Percentiles rank a stretch among this genome's conserved stretches.
These are phyloP conservation scores for Cryphonectria parasitica DNA, from an alignment of 2,329 filamentous ascomycete genomes.

Conservation along the genomic window DNA sequence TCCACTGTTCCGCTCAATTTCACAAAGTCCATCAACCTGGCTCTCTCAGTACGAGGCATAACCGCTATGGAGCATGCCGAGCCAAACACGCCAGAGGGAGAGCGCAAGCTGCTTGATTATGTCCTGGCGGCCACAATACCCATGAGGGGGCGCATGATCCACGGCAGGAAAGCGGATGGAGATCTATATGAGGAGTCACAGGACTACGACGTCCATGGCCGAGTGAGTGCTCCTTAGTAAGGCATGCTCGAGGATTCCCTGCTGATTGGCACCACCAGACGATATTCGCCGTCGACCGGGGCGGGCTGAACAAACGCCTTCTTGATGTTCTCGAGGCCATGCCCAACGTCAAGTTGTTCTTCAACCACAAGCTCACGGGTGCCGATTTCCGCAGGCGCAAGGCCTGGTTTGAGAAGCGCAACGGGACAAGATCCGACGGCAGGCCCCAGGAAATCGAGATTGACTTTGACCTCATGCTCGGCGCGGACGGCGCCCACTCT, in stretches of 20 bases:
- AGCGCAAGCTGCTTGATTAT: slow-evolving; percentile 69
- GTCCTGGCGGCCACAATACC: slow-evolving; percentile 82
- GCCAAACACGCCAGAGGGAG: slow-evolving; percentile 42
- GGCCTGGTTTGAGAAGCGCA: slow-evolving; percentile 81
- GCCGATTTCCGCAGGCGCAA: slow-evolving; percentile 79
- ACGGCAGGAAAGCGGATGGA: slow-evolving; percentile 68
- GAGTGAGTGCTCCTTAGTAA: slow-evolving; percentile 57
- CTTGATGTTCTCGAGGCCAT: slow-evolving; percentile 82
- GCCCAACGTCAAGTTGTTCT: slow-evolving; percentile 89
- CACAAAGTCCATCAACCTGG: slow-evolving; percentile 97
- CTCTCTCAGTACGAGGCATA: slow-evolving; percentile 90
- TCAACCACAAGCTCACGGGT: slow-evolving; percentile 90
- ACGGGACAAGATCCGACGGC: slow-evolving; percentile 40
- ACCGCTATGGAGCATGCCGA: slow-evolving; percentile 75
- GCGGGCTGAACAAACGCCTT: slow-evolving; percentile 78
- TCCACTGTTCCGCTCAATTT: slow-evolving; percentile 88
- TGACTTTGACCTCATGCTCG: slow-evolving; percentile 89
- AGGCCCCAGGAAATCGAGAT: slow-evolving; percentile 77
- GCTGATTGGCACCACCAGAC: slow-evolving; percentile 52
- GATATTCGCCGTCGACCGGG: slow-evolving; percentile 85
- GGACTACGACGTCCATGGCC: slow-evolving; percentile 85
- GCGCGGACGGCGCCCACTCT: slow-evolving; percentile 94
- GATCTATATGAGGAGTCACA: slow-evolving; percentile 78
- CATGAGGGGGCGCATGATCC: slow-evolving; percentile 97
- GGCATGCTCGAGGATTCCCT: neutral